phyloP scores from a whole-genome alignment of 1,284 basidiomycete genomes.

The Austroboletus niveus region DNA sequence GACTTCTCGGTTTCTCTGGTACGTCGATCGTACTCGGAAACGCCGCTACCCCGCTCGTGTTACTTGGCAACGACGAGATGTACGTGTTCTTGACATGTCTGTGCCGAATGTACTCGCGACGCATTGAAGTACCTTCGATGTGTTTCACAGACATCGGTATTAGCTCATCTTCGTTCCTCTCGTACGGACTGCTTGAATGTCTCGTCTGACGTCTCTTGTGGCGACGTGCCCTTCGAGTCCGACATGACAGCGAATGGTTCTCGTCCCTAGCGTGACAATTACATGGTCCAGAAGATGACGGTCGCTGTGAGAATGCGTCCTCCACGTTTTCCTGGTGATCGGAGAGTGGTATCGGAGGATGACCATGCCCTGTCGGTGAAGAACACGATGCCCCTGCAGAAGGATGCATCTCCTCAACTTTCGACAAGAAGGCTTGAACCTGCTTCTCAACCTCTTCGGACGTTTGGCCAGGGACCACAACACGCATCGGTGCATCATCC shows the following conservation, averaged over 20 bases:
- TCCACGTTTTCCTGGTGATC: slow-evolving; percentile 1
- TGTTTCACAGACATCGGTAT: slow-evolving; percentile 18
- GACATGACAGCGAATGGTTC: slow-evolving; percentile 10
- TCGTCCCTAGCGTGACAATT: slow-evolving; percentile 11
- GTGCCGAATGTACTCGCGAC: slow-evolving; percentile 29
- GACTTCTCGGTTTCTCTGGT: slow-evolving; percentile 15
- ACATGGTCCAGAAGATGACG: neutral
- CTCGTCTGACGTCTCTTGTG: slow-evolving; percentile 11
- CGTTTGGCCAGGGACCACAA: slow-evolving; percentile 40
- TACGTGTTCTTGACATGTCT: slow-evolving; percentile 30
- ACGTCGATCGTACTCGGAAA: slow-evolving; percentile 25
- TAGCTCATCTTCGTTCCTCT: slow-evolving; percentile 21
- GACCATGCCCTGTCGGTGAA: slow-evolving; percentile 1
- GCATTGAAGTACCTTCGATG: slow-evolving; percentile 26
- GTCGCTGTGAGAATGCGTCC: neutral
- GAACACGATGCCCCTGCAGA: neutral
- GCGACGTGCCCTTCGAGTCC: slow-evolving; percentile 3
- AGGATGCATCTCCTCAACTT: slow-evolving; percentile 19
- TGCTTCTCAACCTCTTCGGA: slow-evolving; percentile 24
- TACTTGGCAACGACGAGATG: slow-evolving; percentile 25
- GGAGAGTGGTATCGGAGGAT: neutral
- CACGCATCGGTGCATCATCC: slow-evolving; percentile 32
- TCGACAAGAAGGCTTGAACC: slow-evolving; percentile 20
- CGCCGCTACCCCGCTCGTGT: slow-evolving; percentile 8
- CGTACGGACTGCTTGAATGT: neutral